Conservation (phyloP, 345 rosid species). For the Linum lewisii region DNA sequence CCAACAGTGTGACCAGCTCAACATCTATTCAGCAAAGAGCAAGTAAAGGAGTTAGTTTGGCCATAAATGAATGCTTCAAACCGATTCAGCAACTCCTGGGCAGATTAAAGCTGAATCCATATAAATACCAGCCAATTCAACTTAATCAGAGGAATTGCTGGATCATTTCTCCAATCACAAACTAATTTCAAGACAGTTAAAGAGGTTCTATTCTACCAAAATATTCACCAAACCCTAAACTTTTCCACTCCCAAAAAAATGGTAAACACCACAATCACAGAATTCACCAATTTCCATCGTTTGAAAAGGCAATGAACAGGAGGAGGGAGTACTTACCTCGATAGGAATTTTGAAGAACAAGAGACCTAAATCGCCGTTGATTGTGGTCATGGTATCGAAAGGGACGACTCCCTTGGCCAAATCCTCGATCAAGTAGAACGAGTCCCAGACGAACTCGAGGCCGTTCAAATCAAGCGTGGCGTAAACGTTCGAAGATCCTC, state of each 20-base stretch:
- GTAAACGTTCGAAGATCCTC: conserved; percentile 53
- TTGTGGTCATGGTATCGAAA: conserved; percentile 46
- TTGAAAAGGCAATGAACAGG: not conserved
- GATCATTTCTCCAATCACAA: not conserved
- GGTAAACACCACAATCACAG: not conserved
- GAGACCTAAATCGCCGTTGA: conserved; percentile 53
- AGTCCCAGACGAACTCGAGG: conserved; percentile 56
- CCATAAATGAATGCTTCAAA: not conserved
- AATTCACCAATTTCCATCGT: not conserved
- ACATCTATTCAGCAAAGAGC: too few relatives aligned
- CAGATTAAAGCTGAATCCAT: not conserved
- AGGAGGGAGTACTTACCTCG: conserved; percentile 28
- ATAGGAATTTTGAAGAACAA: conserved; percentile 55
- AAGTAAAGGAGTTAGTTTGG: too few relatives aligned
- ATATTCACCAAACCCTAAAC: not conserved
- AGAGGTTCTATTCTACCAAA: not conserved
- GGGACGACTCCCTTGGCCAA: conserved; percentile 56
- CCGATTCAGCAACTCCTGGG: not conserved
- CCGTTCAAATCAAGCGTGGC: conserved; percentile 77
- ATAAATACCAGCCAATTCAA: too few relatives aligned
- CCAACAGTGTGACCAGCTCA: too few relatives aligned
- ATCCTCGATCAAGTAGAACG: conserved; percentile 65
- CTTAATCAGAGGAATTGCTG: not conserved
- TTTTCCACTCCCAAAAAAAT: not conserved
- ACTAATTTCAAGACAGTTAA: not conserved